Evolutionary conservation across 2,329 filamentous ascomycete species (phyloP).

Genomic region (Phoma sp.): DNA sequence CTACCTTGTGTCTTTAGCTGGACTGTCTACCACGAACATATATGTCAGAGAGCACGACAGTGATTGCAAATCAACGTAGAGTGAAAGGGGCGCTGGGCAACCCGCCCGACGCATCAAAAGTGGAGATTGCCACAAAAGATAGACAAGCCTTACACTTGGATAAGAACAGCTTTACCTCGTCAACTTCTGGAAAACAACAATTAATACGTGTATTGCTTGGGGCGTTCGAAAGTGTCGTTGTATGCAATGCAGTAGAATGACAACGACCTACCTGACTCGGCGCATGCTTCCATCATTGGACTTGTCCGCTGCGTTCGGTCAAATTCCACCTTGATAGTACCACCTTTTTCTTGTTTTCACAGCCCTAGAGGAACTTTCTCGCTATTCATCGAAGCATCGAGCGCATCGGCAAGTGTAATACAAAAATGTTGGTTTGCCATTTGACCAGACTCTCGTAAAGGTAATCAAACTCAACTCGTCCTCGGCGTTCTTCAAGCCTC

Average conservation of each 20-base stretch:
- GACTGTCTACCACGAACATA: conserved; percentile 27
- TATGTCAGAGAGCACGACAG: conserved; percentile 24
- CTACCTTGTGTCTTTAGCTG: conserved; percentile 31
- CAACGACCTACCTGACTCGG: conserved; percentile 32
- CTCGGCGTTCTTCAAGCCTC: conserved; percentile 26
- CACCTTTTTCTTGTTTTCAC: conserved; percentile 35
- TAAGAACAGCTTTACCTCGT: conserved; percentile 28
- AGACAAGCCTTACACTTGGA: conserved; percentile 24
- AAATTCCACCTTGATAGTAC: conserved; percentile 33
- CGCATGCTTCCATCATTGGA: conserved; percentile 37
- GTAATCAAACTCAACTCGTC: conserved; percentile 33
- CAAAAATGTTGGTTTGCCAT: conserved; percentile 36
- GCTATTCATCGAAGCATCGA: conserved; percentile 40
- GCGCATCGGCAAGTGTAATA: conserved; percentile 30
- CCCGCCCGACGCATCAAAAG: conserved; percentile 38
- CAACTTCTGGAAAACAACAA: conserved; percentile 31
- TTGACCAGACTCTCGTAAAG: conserved; percentile 33
- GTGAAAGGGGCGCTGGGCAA: conserved; percentile 31
- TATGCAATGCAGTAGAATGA: not conserved
- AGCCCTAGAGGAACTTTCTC: conserved; percentile 27
- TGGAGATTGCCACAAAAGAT: conserved; percentile 22
- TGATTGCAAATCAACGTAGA: conserved; percentile 30
- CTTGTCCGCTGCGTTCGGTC: conserved; percentile 32
- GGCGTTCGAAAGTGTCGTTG: not conserved
- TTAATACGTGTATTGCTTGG: conserved; percentile 32